phyloP scores from a whole-genome alignment of 768 basidiomycete species.

The Pilatotrama ljubarskyi region DNA sequence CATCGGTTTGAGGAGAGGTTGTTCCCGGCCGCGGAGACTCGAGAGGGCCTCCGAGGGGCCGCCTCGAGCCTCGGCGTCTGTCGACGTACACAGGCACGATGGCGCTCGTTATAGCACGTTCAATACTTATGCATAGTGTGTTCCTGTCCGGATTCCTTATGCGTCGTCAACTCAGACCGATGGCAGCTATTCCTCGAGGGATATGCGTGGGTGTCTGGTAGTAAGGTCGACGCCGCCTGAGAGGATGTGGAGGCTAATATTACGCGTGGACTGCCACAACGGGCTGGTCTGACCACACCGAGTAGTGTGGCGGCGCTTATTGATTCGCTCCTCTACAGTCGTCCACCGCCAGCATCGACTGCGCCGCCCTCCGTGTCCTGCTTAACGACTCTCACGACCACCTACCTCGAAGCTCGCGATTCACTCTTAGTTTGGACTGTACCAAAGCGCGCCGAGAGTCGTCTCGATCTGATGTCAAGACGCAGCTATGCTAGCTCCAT shows the following conservation, averaged over 20 bases:
- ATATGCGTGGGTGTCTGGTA: background rate
- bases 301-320: background rate
- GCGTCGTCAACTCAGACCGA: too few species aligned
- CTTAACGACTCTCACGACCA: conserved; percentile 9
- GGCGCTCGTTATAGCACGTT: too few species aligned
- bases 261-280: background rate
- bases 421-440: background rate
- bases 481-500: conserved; percentile 73
- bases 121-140: too few species aligned
- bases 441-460: too few species aligned
- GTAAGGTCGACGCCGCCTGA: background rate
- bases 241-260: too few species aligned
- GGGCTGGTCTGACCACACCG: background rate
- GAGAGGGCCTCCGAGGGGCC: too few species aligned
- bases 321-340: conserved; percentile 6
- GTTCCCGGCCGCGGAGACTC: too few species aligned
- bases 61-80: too few species aligned
- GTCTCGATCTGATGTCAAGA: conserved; percentile 51
- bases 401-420: background rate
- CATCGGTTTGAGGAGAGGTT: too few species aligned
- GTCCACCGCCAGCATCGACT: conserved; percentile 7
- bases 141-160: too few species aligned
- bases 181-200: background rate
- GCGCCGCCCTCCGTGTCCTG: background rate
- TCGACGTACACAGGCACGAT: too few species aligned